Evolutionary conservation across 306 rosid genomes (phyloP), one percentile per base, ranked within the genome.

Genomic region (Mimosa bimucronata): DNA sequence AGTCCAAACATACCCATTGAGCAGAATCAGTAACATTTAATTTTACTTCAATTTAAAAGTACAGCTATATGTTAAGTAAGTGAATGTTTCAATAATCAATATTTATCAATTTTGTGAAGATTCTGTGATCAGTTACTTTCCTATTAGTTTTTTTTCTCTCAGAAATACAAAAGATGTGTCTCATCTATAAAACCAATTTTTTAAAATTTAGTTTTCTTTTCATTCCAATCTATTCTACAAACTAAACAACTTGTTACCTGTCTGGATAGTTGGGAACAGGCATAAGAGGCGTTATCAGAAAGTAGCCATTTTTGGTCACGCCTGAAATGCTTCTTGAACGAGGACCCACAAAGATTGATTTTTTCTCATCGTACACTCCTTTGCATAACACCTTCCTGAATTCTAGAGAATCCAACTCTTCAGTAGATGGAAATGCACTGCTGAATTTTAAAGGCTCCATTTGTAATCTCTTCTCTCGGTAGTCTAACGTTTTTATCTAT

Each of bases 321-420:
- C 99, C 98, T 14, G 98, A 95, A 87, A 95, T 93, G 87, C 98
- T 95, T 89, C 99, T 88, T 73, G 98, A 93, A 66, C 99, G 98
- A 69, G 99, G 98, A 45, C 97, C 99, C 50, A 95, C 87, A n/a
- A 66, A 93, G 81, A 93, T 87, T 55, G 98, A 93, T 34, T 79
- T 91, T 79, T 85, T 82, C 81, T 93, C 98, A 86, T 95, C 91
- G 79, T 90, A 91, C 82, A 83, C 82, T 57, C 99, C 98, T 76
- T 82, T 86, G 80, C 92, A 89, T 15, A 68, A 44, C 62, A 93
- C 90, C 84, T 89, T 93, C 74, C 99, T 90, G 67, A 96, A 96
- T 82, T 96, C 98, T 83, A 93, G 75, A 74, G 88, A 78, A 68
- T 89, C 97, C 73, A 86, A 76, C 38, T 82, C 88, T 82, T 87